Conservation (phyloP, 768 basidiomycete genomes). For the Lactifluus piperatus region DNA sequence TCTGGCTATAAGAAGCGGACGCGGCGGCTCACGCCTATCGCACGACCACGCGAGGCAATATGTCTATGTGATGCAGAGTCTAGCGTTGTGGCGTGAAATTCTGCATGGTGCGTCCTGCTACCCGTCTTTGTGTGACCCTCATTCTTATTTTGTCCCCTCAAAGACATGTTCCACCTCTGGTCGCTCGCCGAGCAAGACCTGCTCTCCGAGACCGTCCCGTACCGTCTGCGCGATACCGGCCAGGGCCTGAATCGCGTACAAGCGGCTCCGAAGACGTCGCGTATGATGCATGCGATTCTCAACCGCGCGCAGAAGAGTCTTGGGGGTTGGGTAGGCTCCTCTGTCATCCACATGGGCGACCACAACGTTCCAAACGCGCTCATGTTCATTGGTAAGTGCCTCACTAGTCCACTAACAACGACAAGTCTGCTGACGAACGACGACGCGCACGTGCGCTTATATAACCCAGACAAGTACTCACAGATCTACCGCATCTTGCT, state of each 20-base stretch:
- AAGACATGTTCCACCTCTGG: conserved; percentile 88
- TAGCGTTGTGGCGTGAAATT: conserved; percentile 83
- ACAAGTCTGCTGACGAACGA: neutral
- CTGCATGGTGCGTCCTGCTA: conserved; percentile 53
- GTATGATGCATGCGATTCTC: conserved; percentile 83
- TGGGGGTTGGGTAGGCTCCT: conserved; percentile 78
- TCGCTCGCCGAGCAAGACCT: conserved; percentile 74
- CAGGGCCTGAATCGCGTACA: conserved; percentile 90
- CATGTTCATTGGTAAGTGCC: conserved; percentile 61
- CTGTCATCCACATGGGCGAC: conserved; percentile 86
- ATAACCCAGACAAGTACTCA: conserved; percentile 64
- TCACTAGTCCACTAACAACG: too few relatives aligned
- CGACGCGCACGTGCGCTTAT: neutral
- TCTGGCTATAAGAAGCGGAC: conserved; percentile 75
- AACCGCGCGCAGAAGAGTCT: conserved; percentile 76
- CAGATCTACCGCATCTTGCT: conserved; percentile 86
- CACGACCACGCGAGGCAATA: conserved; percentile 84
- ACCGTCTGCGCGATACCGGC: conserved; percentile 81
- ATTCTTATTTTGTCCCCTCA: neutral
- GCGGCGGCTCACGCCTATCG: conserved; percentile 68
- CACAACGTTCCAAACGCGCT: conserved; percentile 78
- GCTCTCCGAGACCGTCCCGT: conserved; percentile 62
- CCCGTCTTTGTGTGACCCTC: too few relatives aligned
- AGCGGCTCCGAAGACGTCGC: conserved; percentile 78
- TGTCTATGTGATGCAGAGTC: conserved; percentile 76